Conservation (phyloP, 2,329 filamentous ascomycete genomes). For the Exutisphaerella laricina region DNA sequence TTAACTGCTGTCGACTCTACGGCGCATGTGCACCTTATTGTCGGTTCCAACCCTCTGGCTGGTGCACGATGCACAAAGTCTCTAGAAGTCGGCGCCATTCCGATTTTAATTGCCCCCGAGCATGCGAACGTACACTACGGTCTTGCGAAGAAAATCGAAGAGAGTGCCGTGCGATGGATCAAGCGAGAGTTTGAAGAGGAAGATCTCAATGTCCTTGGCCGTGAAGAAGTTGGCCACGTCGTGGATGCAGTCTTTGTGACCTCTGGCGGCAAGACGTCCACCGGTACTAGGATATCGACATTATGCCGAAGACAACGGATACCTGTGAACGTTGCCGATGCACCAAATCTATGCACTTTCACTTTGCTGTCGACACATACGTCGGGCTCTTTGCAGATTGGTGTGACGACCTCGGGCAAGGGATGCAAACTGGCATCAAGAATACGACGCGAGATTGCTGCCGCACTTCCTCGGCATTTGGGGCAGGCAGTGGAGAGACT, state of each 20-base stretch:
- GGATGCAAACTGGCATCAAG: slow-evolving; percentile 90
- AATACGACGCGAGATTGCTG: slow-evolving; percentile 80
- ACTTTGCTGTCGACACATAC: slow-evolving; percentile 81
- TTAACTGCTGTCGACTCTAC: slow-evolving; percentile 67
- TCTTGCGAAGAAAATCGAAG: slow-evolving; percentile 59
- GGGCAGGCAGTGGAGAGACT: slow-evolving; percentile 72
- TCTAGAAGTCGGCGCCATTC: slow-evolving; percentile 72
- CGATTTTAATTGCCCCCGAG: slow-evolving; percentile 70
- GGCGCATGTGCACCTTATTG: slow-evolving; percentile 71
- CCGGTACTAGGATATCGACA: slow-evolving; percentile 59
- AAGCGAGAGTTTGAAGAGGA: slow-evolving; percentile 61
- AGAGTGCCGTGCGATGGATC: slow-evolving; percentile 61
- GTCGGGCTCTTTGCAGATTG: slow-evolving; percentile 88
- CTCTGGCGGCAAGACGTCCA: slow-evolving; percentile 44
- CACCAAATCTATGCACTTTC: slow-evolving; percentile 81
- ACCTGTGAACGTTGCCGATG: slow-evolving; percentile 87
- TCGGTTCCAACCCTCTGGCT: slow-evolving; percentile 85
- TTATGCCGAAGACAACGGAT: slow-evolving; percentile 76
- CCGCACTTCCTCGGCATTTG: slow-evolving; percentile 67
- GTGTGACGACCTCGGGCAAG: slow-evolving; percentile 89
- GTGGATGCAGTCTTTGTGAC: slow-evolving; percentile 95
- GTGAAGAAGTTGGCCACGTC: slow-evolving; percentile 67
- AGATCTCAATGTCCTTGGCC: slow-evolving; percentile 71
- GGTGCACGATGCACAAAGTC: slow-evolving; percentile 75
- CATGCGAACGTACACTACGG: slow-evolving; percentile 53